Percentiles rank a stretch among this genome's conserved stretches.
These are phyloP conservation scores for Sicyos edulis DNA, from an alignment of 306 rosid species.

Conservation along the genomic window DNA sequence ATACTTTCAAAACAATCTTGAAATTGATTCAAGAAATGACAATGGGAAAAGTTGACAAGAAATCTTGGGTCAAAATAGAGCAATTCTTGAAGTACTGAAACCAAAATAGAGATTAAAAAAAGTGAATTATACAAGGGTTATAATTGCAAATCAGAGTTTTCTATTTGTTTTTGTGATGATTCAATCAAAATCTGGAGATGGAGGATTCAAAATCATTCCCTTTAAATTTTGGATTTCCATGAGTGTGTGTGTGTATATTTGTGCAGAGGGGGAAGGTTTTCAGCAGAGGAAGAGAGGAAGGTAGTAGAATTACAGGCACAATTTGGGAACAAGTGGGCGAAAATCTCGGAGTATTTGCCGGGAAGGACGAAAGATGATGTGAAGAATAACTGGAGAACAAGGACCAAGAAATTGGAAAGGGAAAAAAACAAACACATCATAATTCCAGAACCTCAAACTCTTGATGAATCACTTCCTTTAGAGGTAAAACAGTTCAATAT, in stretches of 20 bases:
- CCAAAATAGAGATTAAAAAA: too few species aligned
- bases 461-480: background rate
- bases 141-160: too few species aligned
- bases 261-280: slow-evolving; percentile 54
- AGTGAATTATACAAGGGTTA: too few species aligned
- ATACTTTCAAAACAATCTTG: too few species aligned
- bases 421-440: slow-evolving; percentile 31
- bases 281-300: slow-evolving; percentile 50
- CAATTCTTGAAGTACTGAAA: too few species aligned
- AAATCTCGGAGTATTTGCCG: slow-evolving; percentile 42
- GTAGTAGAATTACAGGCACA: slow-evolving; percentile 53
- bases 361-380: slow-evolving; percentile 68
- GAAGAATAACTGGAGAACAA: slow-evolving; percentile 61
- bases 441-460: background rate
- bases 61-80: too few species aligned
- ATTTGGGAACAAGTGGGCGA: slow-evolving; percentile 67
- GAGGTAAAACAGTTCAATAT: slow-evolving; percentile 15
- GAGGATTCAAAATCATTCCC: too few species aligned
- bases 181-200: too few species aligned
- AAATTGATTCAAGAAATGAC: too few species aligned
- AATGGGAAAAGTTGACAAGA: too few species aligned
- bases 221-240: too few species aligned
- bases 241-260: background rate
- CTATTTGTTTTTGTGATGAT: too few species aligned
- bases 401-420: slow-evolving; percentile 43